Base-by-base conservation (phyloP, 768 basidiomycete genomes). In the Phylloporus sp. region DNA sequence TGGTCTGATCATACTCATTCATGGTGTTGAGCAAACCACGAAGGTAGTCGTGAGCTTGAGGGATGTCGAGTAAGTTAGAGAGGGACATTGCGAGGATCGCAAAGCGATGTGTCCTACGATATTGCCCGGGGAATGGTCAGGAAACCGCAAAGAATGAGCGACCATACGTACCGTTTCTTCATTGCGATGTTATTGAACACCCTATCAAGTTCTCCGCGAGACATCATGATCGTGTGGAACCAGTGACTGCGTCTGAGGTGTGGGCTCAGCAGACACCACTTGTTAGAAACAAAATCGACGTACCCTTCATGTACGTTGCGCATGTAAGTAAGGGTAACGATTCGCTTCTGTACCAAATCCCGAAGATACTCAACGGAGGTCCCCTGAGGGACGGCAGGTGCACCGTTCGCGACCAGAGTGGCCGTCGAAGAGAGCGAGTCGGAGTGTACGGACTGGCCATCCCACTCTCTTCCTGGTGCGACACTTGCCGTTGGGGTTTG, bases 71-170 rank as follows among this genome's bases (percentile, higher is more conserved):
- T 8, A 91, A 71, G 51, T 81, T 83, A 38, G 89, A 86, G 35
- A 95, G 77, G 9, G 90, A 93, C 82, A 95, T 86, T 5, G 86
- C 92, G 26, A 95, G 83, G 50, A 89, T 78, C 40, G 90, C 84
- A 62, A 90, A 94, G 40, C 90, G 87, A 59, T 78, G 78, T 34
- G 92, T 90, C 50, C 92, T 93, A 62, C 11, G 34, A 49, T 24
- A 36, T 50, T 51, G 3, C 54, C 48, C 28, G 16, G 42, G 41
- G 5, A 41, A 42, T n/a, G n/a, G 10, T 60, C 35, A 57, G 50
- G 24, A 36, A 29, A 4, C 12, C 9, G 10, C 6, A n/a, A 35
- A 47, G 20, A 43, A 45, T 36, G 7, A 50, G 34, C 29, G 24
- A 34, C 20, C 18, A 13, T 26, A 60, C 78, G 48, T 50, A 90